phyloP scores from a whole-genome alignment of 2,329 filamentous ascomycete species.

The Botrytis paeoniae region DNA sequence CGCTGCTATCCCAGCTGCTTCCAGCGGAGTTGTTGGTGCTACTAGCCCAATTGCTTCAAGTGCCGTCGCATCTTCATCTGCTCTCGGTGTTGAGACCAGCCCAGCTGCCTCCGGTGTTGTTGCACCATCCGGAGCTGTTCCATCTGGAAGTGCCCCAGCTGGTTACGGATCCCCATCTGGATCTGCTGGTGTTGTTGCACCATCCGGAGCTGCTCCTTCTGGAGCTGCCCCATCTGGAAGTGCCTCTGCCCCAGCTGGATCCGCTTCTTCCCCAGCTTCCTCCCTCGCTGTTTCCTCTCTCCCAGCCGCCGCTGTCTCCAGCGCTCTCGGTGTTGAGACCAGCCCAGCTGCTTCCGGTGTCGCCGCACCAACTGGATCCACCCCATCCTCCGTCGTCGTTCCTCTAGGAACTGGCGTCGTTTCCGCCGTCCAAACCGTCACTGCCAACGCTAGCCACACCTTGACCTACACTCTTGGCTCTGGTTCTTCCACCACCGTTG shows the following conservation, averaged over 20 bases:
- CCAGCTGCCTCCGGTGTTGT: neutral
- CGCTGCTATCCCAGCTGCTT: neutral
- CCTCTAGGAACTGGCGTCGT: conserved; percentile 24
- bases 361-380: neutral
- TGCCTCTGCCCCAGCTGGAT: neutral
- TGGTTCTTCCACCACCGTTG: conserved; percentile 44
- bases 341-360: neutral
- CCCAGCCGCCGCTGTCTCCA: neutral
- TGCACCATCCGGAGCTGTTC: too few relatives aligned
- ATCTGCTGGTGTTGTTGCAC: too few relatives aligned
- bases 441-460: conserved; percentile 10
- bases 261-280: neutral
- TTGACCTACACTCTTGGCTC: conserved; percentile 44
- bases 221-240: too few relatives aligned
- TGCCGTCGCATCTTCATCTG: neutral
- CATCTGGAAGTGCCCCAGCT: neutral
- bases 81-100: neutral
- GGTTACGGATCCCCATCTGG: neutral
- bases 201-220: too few relatives aligned
- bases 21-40: neutral
- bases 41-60: neutral
- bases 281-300: neutral
- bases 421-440: neutral
- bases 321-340: neutral
- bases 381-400: conserved; percentile 2